phyloP scores from a whole-genome alignment of 371 early-diverging fungal species.

The Apophysomyces elegans region DNA sequence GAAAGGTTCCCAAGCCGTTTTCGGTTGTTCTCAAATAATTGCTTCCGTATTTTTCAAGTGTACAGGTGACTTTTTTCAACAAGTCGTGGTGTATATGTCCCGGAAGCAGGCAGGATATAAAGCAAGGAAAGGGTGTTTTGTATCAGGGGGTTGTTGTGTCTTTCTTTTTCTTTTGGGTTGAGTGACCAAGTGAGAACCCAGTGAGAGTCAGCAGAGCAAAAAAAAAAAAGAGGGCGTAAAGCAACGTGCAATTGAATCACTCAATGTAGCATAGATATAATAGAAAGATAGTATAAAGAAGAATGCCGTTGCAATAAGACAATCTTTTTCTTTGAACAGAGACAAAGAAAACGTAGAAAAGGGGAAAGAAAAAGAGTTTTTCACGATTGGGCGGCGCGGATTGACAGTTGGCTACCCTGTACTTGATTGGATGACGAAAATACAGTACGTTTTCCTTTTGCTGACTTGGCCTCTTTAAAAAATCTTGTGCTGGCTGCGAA shows the following conservation, averaged over 20 bases:
- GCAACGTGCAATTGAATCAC: conserved; percentile 5
- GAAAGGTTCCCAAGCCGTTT: not conserved
- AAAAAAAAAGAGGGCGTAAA: not conserved
- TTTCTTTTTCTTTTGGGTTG: not conserved
- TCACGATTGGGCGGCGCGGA: conserved; percentile 1
- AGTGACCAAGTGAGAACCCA: conserved; percentile 2
- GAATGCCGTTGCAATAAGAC: not conserved
- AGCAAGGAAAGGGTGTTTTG: not conserved
- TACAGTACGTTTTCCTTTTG: not conserved
- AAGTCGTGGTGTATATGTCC: not conserved
- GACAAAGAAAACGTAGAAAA: not conserved
- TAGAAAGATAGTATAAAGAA: not conserved
- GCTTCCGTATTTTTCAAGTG: conserved; percentile 3
- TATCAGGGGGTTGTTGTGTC: conserved; percentile 6
- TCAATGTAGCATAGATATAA: conserved; percentile 9
- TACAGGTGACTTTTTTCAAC: conserved; percentile 2
- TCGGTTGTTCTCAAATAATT: not conserved
- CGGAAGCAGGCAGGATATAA: not conserved
- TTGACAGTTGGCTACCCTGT: conserved; percentile 5
- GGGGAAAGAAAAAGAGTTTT: not conserved
- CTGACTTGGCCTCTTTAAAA: too few species aligned
- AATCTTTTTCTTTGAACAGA: not conserved
- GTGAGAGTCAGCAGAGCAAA: conserved; percentile 7
- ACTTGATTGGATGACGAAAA: conserved; percentile 9
- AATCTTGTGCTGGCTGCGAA: too few species aligned